These are phyloP conservation scores for Phanerochaete carnosa DNA, from an alignment of 768 basidiomycete species.

Conservation along the genomic window DNA sequence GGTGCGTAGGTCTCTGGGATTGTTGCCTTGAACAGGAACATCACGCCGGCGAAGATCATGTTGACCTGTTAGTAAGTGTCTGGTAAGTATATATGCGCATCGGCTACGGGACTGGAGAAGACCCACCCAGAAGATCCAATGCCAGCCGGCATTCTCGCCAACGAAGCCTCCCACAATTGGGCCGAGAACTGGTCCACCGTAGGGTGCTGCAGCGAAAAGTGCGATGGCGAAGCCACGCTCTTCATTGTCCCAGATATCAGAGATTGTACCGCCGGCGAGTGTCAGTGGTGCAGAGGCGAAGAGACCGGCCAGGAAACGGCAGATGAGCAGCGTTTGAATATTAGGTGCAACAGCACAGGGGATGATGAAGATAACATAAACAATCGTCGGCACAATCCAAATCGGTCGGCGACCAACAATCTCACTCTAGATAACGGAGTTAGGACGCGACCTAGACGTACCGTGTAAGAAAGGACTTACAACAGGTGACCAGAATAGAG, in stretches of 20 bases:
- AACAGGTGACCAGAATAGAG: conserved; percentile 28
- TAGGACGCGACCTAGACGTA: conserved; percentile 11
- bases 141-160: conserved; percentile 37
- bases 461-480: conserved; percentile 5
- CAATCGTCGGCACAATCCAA: conserved; percentile 35
- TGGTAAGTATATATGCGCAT: conserved; percentile 12
- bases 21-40: conserved; percentile 24
- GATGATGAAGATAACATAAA: conserved; percentile 42
- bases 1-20: conserved; percentile 50
- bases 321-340: conserved; percentile 38
- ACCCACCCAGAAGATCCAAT: conserved; percentile 34
- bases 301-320: conserved; percentile 39
- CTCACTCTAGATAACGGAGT: conserved; percentile 31
- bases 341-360: conserved; percentile 38
- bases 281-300: conserved; percentile 36
- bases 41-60: conserved; percentile 37
- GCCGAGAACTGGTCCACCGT: conserved; percentile 45
- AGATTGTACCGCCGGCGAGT: conserved; percentile 32
- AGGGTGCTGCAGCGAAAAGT: conserved; percentile 38
- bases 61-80: conserved; percentile 28
- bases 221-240: conserved; percentile 39
- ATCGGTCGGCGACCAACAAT: conserved; percentile 35
- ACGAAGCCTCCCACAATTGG: conserved; percentile 51
- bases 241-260: conserved; percentile 35
- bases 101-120: not conserved